Conservation (phyloP, 768 basidiomycete species). For the Hericium coralloides region DNA sequence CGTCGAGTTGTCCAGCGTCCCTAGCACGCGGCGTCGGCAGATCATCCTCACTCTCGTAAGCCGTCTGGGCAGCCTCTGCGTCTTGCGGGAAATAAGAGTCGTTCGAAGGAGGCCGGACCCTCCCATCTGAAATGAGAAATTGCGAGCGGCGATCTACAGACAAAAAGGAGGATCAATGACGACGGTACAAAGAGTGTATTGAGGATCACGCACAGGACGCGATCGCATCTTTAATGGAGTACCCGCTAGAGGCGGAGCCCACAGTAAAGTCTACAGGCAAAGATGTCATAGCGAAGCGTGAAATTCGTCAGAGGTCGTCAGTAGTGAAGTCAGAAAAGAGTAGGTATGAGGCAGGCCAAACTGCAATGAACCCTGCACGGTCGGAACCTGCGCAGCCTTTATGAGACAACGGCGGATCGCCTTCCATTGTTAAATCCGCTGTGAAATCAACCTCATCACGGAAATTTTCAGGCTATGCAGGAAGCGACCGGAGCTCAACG, state of each 20-base stretch:
- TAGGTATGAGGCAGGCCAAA: no score
- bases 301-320: background rate
- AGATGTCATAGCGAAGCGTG: background rate
- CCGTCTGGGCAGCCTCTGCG: background rate
- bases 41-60: conserved; percentile 4
- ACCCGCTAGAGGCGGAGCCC: conserved; percentile 9
- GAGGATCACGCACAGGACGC: conserved; percentile 2
- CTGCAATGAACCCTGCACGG: no score
- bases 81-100: background rate
- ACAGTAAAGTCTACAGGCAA: background rate
- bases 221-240: conserved; percentile 11
- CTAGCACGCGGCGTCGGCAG: background rate
- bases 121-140: conserved; percentile 1
- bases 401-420: no score
- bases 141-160: conserved; percentile 12
- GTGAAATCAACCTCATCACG: no score
- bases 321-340: no score
- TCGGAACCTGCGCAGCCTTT: no score
- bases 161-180: background rate
- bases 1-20: background rate
- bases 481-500: no score
- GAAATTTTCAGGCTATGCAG: no score
- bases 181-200: background rate
- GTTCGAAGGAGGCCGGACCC: conserved; percentile 1
- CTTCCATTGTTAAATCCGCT: no score